A percentile compares a stretch with the other conserved stretches of the same genome.
phyloP scores from a whole-genome alignment of 305 asterid species.

The Striga hermonthica region DNA sequence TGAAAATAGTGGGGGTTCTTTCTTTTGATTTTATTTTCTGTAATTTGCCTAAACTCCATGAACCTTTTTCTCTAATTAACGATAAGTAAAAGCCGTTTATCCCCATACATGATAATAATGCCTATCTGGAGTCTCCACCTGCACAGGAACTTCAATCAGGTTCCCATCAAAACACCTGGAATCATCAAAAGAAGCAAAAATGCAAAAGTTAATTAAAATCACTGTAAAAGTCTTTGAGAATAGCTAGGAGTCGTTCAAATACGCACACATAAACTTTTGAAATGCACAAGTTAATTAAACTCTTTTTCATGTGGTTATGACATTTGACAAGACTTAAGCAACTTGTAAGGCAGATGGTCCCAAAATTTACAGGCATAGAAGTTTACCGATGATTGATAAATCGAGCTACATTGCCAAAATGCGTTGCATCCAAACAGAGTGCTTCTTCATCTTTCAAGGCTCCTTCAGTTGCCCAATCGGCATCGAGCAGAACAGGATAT shows the following conservation, averaged over 20 bases:
- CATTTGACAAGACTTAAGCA: too few species aligned
- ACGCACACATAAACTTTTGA: neutral
- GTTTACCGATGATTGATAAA: conserved; percentile 82
- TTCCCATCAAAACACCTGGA: conserved; percentile 71
- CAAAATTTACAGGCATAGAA: neutral
- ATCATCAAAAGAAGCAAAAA: conserved; percentile 18
- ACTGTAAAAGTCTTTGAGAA: neutral
- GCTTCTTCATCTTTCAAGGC: conserved; percentile 78
- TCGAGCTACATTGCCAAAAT: conserved; percentile 82
- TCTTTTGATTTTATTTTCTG: neutral
- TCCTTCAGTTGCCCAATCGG: conserved; percentile 81
- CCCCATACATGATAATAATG: conserved; percentile 72
- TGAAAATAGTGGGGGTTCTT: neutral
- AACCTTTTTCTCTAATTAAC: neutral
- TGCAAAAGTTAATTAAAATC: conserved; percentile 1
- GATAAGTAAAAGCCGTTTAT: neutral
- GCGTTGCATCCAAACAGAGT: conserved; percentile 85
- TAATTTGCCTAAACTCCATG: neutral
- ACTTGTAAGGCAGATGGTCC: too few species aligned
- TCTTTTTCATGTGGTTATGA: too few species aligned
- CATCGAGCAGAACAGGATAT: conserved; percentile 83
- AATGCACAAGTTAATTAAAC: too few species aligned
- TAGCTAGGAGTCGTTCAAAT: too few species aligned
- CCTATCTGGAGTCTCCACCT: conserved; percentile 82
- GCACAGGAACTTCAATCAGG: conserved; percentile 75